A percentile compares a stretch with the other conserved stretches of the same genome.
Conservation (phyloP, 495 filamentous ascomycete species). For the Penicillium canescens region DNA sequence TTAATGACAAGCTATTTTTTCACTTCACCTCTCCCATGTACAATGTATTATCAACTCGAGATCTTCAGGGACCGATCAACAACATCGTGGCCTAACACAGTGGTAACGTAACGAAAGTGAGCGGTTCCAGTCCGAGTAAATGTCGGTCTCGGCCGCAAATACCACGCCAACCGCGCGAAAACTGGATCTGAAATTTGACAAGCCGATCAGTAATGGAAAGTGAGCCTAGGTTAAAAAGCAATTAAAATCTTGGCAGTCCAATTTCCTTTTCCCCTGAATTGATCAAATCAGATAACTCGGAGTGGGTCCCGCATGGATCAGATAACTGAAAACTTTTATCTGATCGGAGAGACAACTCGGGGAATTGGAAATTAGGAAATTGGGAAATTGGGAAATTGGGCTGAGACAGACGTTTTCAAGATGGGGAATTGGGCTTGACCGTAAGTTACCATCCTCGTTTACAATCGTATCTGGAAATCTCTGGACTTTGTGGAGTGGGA, state of each 20-base stretch:
- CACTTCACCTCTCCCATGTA: background rate
- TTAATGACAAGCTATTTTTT: conserved; percentile 5
- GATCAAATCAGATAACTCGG: conserved; percentile 11
- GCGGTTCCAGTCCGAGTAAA: no score
- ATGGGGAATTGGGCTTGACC: background rate
- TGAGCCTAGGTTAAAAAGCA: no score
- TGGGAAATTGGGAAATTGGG: background rate
- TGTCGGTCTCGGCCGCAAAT: background rate
- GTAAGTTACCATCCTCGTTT: background rate
- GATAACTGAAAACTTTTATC: conserved; percentile 36
- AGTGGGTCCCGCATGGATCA: conserved; percentile 32
- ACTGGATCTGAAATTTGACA: background rate
- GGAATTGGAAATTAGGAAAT: conserved; percentile 3
- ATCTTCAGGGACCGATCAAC: background rate
- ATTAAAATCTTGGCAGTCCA: background rate
- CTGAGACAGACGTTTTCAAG: background rate
- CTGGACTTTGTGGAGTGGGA: background rate
- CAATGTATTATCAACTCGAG: background rate
- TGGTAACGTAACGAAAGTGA: background rate
- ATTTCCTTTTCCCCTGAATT: background rate
- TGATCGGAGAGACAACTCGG: conserved; percentile 16
- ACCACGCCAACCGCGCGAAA: background rate
- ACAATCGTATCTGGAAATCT: background rate
- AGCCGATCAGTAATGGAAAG: background rate
- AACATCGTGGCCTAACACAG: background rate